Evolutionary conservation across 257 asterid species (phyloP).

Genomic region (Forsythia suspensa): DNA sequence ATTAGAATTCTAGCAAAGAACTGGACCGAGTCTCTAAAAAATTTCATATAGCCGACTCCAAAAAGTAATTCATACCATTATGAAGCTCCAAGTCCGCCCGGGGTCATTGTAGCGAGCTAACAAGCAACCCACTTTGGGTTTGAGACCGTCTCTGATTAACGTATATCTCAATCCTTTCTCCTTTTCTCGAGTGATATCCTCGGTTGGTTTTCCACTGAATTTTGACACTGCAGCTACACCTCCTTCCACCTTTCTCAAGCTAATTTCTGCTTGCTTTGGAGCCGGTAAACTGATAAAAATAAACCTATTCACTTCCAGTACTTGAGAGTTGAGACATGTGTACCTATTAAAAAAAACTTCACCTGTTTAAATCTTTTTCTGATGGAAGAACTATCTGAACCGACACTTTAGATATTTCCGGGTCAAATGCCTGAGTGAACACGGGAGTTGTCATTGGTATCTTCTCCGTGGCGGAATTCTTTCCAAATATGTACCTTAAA

Average conservation of each 20-base stretch:
- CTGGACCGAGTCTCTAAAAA: not conserved
- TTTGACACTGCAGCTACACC: constrained; percentile 77
- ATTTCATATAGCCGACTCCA: not conserved
- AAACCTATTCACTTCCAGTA: not conserved
- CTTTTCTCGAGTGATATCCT: constrained; percentile 60
- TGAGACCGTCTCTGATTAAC: constrained; percentile 56
- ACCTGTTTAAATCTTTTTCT: constrained; percentile 73
- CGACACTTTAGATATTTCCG: constrained; percentile 55
- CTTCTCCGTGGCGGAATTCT: constrained; percentile 73
- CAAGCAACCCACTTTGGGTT: constrained; percentile 59
- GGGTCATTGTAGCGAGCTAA: constrained; percentile 95
- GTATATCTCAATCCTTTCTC: constrained; percentile 53
- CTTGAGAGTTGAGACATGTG: not conserved
- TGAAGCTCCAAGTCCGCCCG: constrained; percentile 70
- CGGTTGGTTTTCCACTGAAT: constrained; percentile 83
- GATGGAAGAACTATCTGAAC: constrained; percentile 87
- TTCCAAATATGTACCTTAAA: constrained; percentile 80
- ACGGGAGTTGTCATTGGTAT: constrained; percentile 95
- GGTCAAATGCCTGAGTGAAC: constrained; percentile 65
- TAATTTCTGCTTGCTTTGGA: constrained; percentile 64
- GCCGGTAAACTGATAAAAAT: constrained; percentile 62
- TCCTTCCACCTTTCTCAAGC: constrained; percentile 68
- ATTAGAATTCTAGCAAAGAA: not conserved
- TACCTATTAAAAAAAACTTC: constrained; percentile 12
- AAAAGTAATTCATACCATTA: constrained; percentile 48